Evolutionary conservation across 2,329 filamentous ascomycete genomes (phyloP).

Genomic region (Metarhizium anisopliae): DNA sequence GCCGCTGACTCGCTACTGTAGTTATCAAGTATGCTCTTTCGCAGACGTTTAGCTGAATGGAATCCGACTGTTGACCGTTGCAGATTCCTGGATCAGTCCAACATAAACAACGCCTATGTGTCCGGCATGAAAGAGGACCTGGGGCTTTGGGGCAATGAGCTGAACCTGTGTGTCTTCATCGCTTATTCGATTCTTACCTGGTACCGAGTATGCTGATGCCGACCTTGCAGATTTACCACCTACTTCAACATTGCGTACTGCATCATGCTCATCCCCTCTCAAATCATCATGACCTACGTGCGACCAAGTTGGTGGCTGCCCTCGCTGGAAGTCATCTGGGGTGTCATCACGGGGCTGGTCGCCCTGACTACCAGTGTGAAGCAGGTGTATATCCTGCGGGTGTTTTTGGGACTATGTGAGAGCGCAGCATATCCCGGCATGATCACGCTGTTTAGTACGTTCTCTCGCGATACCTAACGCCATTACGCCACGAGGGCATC

Average conservation of each 20-base stretch:
- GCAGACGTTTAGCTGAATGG: no score
- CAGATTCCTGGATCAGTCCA: constrained; percentile 19
- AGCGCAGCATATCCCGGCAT: constrained; percentile 27
- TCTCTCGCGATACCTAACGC: no score
- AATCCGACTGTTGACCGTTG: neutral
- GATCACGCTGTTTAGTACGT: constrained; percentile 22
- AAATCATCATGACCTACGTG: constrained; percentile 28
- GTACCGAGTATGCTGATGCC: neutral
- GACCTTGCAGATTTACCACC: constrained; percentile 21
- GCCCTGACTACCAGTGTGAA: constrained; percentile 25
- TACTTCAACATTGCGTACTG: constrained; percentile 52
- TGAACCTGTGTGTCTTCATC: constrained; percentile 6
- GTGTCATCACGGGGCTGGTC: constrained; percentile 17
- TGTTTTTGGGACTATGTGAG: constrained; percentile 30
- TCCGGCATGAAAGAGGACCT: constrained; percentile 39
- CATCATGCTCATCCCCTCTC: constrained; percentile 31
- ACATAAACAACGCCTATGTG: constrained; percentile 25
- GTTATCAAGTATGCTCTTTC: neutral
- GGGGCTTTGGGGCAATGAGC: constrained; percentile 27
- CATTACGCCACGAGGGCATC: no score
- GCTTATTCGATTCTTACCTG: neutral
- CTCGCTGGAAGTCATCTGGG: constrained; percentile 22
- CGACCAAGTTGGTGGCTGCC: constrained; percentile 29
- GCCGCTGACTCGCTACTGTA: neutral
- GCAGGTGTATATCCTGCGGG: constrained; percentile 27